Base-by-base conservation (phyloP, 176 grass and related monocot species). In the Thalia dealbata region DNA sequence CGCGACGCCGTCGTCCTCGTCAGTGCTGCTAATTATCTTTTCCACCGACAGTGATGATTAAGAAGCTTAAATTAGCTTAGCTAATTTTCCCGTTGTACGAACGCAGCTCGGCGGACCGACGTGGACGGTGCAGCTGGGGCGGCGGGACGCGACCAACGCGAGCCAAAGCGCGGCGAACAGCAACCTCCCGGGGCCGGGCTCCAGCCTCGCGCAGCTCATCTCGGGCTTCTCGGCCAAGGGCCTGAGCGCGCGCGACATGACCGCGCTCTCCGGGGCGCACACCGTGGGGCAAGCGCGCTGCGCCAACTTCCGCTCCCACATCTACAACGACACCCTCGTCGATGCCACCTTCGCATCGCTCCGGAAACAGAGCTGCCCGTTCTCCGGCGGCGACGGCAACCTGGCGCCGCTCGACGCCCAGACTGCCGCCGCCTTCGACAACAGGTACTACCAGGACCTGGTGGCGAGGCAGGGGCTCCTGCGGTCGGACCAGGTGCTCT, bases 181-280 rank as follows among this genome's bases (percentile, higher is more conserved):
- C 38, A 68, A 68, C 65, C 65, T 68, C 16, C 65, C 65, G 10
- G 38, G 65, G 13, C 21, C 65, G 0, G 65, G 65, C 3, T 68
- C 65, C 65, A 68, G 65, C 65, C 65, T 68, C 65, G 15, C 65
- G 1, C 65, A 68, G 18, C 65, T 68, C 65, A 68, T 3, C 4
- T 19, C 9, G 8, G 16, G 19, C 19, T 68, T 68, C 65, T 10
- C 65, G 35, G 7, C 18, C 65, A 68, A 68, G 65, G 27, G 27
- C 27, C 35, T 68, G 19, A 84, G 27, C 81, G 70, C 38, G 59
- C 82, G 79, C n/a, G 91, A 93, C 78, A 89, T 89, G 83, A 86
- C 88, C 44, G 82, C 84, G 25, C 86, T 93, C 30, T 67, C 84
- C 38, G 90, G 90, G 8, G 82, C 82, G 27, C 91, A 95, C 75